These are phyloP conservation scores for Paxillus involutus DNA, from an alignment of 768 basidiomycete species.

Conservation along the genomic window DNA sequence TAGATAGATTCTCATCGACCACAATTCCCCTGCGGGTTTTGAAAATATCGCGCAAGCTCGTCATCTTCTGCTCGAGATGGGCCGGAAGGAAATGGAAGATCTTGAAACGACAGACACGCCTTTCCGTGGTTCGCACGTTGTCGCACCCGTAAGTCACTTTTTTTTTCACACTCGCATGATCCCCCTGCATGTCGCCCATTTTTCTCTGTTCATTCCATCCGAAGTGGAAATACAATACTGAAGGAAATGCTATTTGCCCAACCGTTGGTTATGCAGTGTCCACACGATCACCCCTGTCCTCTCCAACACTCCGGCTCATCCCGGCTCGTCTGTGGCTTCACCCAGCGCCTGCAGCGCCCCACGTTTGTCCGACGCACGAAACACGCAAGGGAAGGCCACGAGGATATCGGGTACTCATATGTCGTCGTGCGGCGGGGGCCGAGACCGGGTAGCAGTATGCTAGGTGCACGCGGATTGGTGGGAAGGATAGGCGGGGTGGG, in stretches of 20 bases:
- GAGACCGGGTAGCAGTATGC: slow-evolving; percentile 46
- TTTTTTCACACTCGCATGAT: not conserved
- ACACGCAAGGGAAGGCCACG: slow-evolving; percentile 80
- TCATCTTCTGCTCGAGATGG: slow-evolving; percentile 65
- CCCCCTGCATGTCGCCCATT: not conserved
- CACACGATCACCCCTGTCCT: slow-evolving; percentile 87
- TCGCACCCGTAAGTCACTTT: slow-evolving; percentile 73
- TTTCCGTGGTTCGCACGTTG: slow-evolving; percentile 69
- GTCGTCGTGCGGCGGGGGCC: slow-evolving; percentile 80
- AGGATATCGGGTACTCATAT: slow-evolving; percentile 88
- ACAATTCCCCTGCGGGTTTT: slow-evolving; percentile 75
- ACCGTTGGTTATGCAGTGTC: slow-evolving; percentile 55
- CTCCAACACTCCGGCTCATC: slow-evolving; percentile 56
- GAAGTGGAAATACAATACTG: slow-evolving; percentile 16
- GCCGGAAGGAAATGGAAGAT: slow-evolving; percentile 57
- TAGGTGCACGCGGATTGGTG: slow-evolving; percentile 10
- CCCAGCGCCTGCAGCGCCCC: slow-evolving; percentile 86
- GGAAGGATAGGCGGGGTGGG: slow-evolving; percentile 32
- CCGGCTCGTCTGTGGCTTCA: slow-evolving; percentile 74
- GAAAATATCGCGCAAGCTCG: slow-evolving; percentile 76
- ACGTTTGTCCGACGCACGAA: slow-evolving; percentile 85
- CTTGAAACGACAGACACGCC: slow-evolving; percentile 35
- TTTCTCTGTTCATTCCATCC: slow-evolving; percentile 8
- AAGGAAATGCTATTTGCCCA: not conserved
- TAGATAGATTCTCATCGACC: slow-evolving; percentile 80